Conservation (phyloP, 2,329 filamentous ascomycete species). For the Pestalotiopsis sp. region DNA sequence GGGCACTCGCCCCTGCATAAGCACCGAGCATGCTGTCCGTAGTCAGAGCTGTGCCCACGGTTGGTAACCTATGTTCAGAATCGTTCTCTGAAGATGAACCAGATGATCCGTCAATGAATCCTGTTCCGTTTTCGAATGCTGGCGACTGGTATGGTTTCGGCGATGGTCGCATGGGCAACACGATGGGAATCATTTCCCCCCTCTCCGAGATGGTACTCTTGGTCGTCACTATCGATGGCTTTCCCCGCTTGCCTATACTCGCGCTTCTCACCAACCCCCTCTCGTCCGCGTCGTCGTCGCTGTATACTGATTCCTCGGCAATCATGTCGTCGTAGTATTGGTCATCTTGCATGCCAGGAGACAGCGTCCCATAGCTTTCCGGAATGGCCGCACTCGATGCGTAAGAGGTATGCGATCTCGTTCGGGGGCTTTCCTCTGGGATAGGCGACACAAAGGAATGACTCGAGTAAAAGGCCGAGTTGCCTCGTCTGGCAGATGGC, state of each 20-base stretch:
- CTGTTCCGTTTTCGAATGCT: constrained; percentile 38
- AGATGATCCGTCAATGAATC: constrained; percentile 47
- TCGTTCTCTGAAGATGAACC: constrained; percentile 46
- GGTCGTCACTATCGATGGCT: constrained; percentile 56
- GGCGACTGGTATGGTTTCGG: constrained; percentile 39
- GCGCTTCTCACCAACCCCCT: constrained; percentile 61
- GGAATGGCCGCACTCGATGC: constrained; percentile 75
- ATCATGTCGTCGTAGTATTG: constrained; percentile 53
- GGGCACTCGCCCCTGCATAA: constrained; percentile 49
- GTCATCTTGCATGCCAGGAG: constrained; percentile 47
- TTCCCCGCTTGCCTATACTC: constrained; percentile 62
- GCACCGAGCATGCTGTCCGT: constrained; percentile 52
- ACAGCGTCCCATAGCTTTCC: constrained; percentile 61
- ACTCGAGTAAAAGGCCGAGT: constrained; percentile 67
- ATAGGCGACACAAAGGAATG: constrained; percentile 74
- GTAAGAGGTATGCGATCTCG: constrained; percentile 63
- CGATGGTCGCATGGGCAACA: constrained; percentile 20
- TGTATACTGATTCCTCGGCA: constrained; percentile 46
- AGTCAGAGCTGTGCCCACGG: constrained; percentile 33
- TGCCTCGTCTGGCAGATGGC: constrained; percentile 60
- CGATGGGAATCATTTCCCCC: constrained; percentile 21
- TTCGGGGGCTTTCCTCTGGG: constrained; percentile 66
- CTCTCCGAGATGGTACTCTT: constrained; percentile 30
- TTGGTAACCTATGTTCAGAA: constrained; percentile 22
- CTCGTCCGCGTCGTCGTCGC: constrained; percentile 52